These are phyloP conservation scores for Pleurotus sapidus DNA, from an alignment of 768 basidiomycete genomes.

Conservation along the genomic window DNA sequence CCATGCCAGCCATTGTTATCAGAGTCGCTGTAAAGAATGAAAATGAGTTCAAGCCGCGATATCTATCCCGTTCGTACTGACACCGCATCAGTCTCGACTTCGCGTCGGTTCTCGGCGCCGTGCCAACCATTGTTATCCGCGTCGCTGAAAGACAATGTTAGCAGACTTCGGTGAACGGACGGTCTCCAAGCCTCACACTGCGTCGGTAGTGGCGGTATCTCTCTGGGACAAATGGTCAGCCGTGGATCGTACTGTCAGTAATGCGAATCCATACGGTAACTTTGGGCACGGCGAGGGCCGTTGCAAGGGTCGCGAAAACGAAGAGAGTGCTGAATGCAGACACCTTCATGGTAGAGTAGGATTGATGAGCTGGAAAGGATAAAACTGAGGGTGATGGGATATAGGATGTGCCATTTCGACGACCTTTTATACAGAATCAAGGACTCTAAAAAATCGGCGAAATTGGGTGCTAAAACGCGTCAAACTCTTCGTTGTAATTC, in stretches of 20 bases:
- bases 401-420: too few species aligned
- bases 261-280: neutral
- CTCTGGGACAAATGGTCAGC: neutral
- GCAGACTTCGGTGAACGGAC: neutral
- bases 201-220: neutral
- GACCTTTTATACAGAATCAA: too few species aligned
- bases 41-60: neutral
- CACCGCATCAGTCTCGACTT: neutral
- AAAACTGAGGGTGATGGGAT: too few species aligned
- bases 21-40: neutral
- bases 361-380: neutral
- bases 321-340: neutral
- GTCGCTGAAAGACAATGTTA: neutral
- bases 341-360: neutral
- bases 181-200: neutral
- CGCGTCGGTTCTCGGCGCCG: neutral
- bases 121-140: neutral
- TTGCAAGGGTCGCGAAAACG: neutral
- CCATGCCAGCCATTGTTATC: neutral
- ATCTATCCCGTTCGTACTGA: neutral
- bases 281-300: neutral
- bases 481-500: too few species aligned
- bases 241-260: too few species aligned
- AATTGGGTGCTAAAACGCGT: too few species aligned
- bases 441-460: too few species aligned